Base-by-base conservation (phyloP, 106 monocot genomes). In the Ottelia alismoides region DNA sequence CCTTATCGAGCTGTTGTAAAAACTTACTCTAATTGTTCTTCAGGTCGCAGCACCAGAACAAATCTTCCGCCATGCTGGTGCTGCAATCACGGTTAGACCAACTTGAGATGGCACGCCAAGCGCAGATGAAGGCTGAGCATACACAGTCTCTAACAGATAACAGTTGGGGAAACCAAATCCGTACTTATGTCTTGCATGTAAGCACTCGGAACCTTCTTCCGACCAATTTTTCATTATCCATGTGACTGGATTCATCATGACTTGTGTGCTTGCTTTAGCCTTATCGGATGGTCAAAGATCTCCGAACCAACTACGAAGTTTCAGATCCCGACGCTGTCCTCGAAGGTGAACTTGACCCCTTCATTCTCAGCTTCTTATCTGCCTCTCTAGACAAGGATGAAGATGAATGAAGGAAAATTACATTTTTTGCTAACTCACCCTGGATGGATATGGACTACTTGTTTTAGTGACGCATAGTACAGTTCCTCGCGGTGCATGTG, bases 301-400 rank as follows among this genome's bases (percentile, higher is more conserved):
- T 98, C 44, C 67, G 82, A 60, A 98, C 89, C 23, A 98, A 98
- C 69, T 82, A 85, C 63, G 85, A 85, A 77, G 76, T 89, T 46
- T 98, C 89, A 20, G 96, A 98, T 28, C 96, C 89, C 10, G 89
- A 98, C 60, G 83, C 96, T 18, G 96, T 98, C 32, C 85, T 98
- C 0, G 82, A 60, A 22, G 96, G 96, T 24, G 79, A 98, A 10
- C 66, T 98, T 27, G 96, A 98, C 61, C 70, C 74, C 51, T 89
- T 98, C 63, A 98, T 98, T 54, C 71, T 98, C 49, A 82, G 71
- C 58, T 98, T 66, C 52, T 68, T 98, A 28, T 85, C 96, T 60
- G 51, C 74, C 17, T 82, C 72, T 19, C 21, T 86, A 40, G 82
- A 92, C 45, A 76, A 75, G 58, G 70, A 74, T 27, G 85, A 75